Conservation (phyloP, 169 alveolate species). For the Perkinsus marinus region DNA sequence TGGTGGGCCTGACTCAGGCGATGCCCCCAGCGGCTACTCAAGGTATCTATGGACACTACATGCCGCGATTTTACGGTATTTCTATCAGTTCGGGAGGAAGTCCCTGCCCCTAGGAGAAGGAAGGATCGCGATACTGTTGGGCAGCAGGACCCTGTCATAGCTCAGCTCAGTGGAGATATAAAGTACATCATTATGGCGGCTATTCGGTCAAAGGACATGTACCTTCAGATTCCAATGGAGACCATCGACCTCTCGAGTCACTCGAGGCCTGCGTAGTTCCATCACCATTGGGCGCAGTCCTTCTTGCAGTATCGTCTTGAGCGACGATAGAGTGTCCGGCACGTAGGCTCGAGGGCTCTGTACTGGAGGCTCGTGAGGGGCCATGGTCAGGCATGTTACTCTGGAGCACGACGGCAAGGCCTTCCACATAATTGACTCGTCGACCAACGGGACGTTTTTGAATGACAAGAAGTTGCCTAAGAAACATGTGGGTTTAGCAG, state of each 20-base stretch:
- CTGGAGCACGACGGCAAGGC: not conserved
- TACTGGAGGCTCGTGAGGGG: not conserved
- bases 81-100: not conserved
- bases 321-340: not conserved
- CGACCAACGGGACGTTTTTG: not conserved
- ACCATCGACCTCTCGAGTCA: not conserved
- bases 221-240: not conserved
- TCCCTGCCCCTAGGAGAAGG: not conserved
- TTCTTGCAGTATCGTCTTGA: not conserved
- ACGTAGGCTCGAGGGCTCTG: not conserved
- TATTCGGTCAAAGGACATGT: not conserved
- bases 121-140: not conserved
- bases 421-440: not conserved
- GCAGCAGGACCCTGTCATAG: not conserved
- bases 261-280: not conserved
- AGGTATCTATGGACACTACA: not conserved
- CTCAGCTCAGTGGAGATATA: not conserved
- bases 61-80: not conserved
- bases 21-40: not conserved
- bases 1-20: not conserved
- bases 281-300: not conserved
- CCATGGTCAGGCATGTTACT: not conserved
- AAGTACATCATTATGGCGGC: not conserved
- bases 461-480: not conserved
- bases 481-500: not conserved